Evolutionary conservation across 2,329 filamentous ascomycete species (phyloP).

Genomic region (Arthrobotrys sphaeroides): DNA sequence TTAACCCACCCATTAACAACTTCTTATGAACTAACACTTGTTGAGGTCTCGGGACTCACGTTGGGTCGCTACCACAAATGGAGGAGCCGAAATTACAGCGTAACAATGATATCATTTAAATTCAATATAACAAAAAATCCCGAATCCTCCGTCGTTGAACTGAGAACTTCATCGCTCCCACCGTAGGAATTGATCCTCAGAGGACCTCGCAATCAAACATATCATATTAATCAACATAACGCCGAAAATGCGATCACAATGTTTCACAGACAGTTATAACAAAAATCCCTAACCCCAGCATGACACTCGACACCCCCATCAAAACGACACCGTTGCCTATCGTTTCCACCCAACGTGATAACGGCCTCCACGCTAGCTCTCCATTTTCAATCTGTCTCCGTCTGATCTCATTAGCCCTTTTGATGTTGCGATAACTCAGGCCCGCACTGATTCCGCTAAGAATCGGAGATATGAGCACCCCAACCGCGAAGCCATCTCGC

Average conservation of each 20-base stretch:
- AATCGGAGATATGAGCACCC: not conserved
- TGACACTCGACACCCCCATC: not conserved
- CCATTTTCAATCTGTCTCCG: not conserved
- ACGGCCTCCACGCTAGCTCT: not conserved
- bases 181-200: not conserved
- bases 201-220: not conserved
- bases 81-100: slow-evolving; percentile 3
- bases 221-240: not conserved
- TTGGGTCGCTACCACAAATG: not conserved
- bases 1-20: not conserved
- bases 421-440: not conserved
- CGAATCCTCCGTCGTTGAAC: not conserved
- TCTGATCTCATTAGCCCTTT: not conserved
- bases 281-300: not conserved
- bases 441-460: not conserved
- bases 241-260: too few relatives aligned
- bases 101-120: not conserved
- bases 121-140: not conserved
- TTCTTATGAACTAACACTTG: too few relatives aligned
- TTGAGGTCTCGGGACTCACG: slow-evolving; percentile 9
- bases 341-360: not conserved
- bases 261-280: not conserved
- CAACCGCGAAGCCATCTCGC: not conserved
- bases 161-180: not conserved
- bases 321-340: not conserved